Conservation (phyloP, 306 rosid genomes). For the Dicorynia guianensis region DNA sequence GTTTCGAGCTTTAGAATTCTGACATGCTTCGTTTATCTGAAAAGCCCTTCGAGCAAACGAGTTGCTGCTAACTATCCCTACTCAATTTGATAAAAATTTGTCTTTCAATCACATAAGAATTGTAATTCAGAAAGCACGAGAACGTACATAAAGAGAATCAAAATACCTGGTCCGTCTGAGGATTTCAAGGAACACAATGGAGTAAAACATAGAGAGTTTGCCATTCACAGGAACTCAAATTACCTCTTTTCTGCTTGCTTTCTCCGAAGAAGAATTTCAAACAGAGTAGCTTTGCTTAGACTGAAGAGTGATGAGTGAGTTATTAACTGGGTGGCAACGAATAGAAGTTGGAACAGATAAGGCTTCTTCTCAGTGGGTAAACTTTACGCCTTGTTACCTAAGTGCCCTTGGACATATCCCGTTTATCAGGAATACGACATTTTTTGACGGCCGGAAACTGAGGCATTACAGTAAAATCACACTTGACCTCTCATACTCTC, state of each 20-base stretch:
- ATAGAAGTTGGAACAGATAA: conserved; percentile 43
- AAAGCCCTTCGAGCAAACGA: conserved; percentile 60
- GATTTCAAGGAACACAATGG: conserved; percentile 68
- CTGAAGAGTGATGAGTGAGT: conserved; percentile 31
- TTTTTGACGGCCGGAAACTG: conserved; percentile 16
- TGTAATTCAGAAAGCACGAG: conserved; percentile 5
- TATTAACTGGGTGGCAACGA: conserved; percentile 15
- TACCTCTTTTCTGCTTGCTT: background rate
- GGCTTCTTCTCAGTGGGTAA: conserved; percentile 21
- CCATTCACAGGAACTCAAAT: conserved; percentile 55
- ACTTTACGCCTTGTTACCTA: conserved; percentile 14
- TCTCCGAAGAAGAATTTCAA: background rate
- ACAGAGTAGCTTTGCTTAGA: conserved; percentile 28
- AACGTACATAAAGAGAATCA: conserved; percentile 4
- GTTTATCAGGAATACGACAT: background rate
- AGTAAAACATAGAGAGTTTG: conserved; percentile 55
- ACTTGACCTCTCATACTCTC: background rate
- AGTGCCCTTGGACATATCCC: conserved; percentile 40
- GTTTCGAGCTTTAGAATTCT: conserved; percentile 61
- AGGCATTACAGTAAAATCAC: conserved; percentile 52
- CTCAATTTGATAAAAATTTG: conserved; percentile 16
- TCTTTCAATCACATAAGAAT: conserved; percentile 23
- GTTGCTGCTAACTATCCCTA: conserved; percentile 56
- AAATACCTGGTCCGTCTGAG: conserved; percentile 75
- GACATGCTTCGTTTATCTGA: conserved; percentile 58